These are phyloP conservation scores for Russula ochroleuca DNA, from an alignment of 768 basidiomycete species.

Conservation along the genomic window DNA sequence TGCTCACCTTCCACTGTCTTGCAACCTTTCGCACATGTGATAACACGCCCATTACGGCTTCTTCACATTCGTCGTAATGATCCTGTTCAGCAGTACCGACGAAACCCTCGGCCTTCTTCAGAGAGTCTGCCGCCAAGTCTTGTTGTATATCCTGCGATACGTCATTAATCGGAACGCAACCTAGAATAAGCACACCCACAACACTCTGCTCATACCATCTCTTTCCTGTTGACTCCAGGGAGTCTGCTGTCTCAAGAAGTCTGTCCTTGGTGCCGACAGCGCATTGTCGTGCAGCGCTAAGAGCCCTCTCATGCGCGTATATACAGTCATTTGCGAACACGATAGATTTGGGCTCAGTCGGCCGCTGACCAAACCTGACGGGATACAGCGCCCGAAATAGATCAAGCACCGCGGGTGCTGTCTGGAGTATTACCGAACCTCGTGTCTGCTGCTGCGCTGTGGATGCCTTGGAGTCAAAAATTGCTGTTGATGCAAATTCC, in stretches of 20 bases:
- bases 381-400: constrained; percentile 79
- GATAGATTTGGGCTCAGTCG: constrained; percentile 52
- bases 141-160: constrained; percentile 47
- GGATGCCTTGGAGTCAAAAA: constrained; percentile 30
- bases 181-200: constrained; percentile 42
- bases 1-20: constrained; percentile 66
- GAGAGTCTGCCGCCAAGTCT: constrained; percentile 43
- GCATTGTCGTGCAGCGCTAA: constrained; percentile 31
- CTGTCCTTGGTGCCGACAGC: constrained; percentile 40
- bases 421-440: constrained; percentile 55
- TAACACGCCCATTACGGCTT: constrained; percentile 55
- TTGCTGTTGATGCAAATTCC: constrained; percentile 55
- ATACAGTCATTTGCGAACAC: constrained; percentile 79
- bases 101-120: constrained; percentile 61
- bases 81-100: constrained; percentile 64
- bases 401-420: constrained; percentile 65
- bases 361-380: constrained; percentile 46
- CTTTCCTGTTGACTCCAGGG: constrained; percentile 54
- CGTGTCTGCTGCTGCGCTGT: constrained; percentile 26
- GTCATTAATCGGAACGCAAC: not conserved
- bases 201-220: constrained; percentile 69
- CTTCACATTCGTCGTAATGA: constrained; percentile 73
- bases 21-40: constrained; percentile 60
- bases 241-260: constrained; percentile 47
- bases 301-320: constrained; percentile 45